Evolutionary conservation across 2,329 filamentous ascomycete genomes (phyloP).

Genomic region (Apiospora saccharicola): DNA sequence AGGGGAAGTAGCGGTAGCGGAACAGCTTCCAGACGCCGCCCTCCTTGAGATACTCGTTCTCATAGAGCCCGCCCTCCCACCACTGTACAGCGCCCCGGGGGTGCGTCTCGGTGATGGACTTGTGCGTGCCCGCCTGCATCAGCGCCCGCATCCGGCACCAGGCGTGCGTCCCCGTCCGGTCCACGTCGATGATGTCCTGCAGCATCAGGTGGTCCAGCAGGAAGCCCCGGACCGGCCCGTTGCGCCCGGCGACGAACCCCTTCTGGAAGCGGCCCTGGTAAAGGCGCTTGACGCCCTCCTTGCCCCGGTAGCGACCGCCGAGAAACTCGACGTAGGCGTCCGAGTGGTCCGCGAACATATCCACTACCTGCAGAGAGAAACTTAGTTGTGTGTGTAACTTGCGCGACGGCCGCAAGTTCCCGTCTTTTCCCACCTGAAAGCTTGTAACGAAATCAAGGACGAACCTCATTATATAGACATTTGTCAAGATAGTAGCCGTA

Average conservation of each 20-base stretch:
- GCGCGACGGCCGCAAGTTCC: no score
- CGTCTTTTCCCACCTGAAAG: background rate
- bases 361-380: conserved; percentile 46
- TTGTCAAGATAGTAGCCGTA: conserved; percentile 68
- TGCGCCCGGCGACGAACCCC: conserved; percentile 59
- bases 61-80: conserved; percentile 66
- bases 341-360: conserved; percentile 59
- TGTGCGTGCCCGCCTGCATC: conserved; percentile 63
- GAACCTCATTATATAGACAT: conserved; percentile 62
- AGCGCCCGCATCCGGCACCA: conserved; percentile 60
- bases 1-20: conserved; percentile 62
- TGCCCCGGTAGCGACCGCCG: conserved; percentile 59
- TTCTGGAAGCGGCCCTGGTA: conserved; percentile 60
- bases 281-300: conserved; percentile 56
- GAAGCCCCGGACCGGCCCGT: conserved; percentile 63
- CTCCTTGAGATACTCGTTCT: conserved; percentile 67
- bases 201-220: conserved; percentile 65
- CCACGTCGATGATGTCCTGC: conserved; percentile 63
- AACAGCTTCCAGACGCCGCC: conserved; percentile 62
- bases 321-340: conserved; percentile 65
- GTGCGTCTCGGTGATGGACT: conserved; percentile 56
- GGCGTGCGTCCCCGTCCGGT: conserved; percentile 53
- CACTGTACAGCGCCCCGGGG: conserved; percentile 62
- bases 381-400: background rate
- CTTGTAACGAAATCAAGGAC: conserved; percentile 2